Base-by-base conservation (phyloP, 768 basidiomycete species). In the Hortiboletus campestris region DNA sequence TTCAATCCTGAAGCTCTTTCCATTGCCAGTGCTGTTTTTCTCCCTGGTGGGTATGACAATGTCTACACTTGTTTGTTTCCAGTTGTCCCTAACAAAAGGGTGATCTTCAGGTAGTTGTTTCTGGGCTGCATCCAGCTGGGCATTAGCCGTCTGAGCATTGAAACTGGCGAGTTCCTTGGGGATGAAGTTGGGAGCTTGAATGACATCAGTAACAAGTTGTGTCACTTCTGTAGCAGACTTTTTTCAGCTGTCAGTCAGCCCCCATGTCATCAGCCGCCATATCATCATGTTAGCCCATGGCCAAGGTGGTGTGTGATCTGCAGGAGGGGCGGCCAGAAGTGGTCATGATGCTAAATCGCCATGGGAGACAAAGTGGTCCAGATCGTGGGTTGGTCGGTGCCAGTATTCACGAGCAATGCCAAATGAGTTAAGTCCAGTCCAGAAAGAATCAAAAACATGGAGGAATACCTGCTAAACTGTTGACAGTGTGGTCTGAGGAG, bases 221-320 rank as follows among this genome's bases (percentile, higher is more conserved):
- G n/a, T 57, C 13, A 43, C 44, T 19, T 60, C 47, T 4, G 17
- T 7, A 20, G 25, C 14, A 0, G 53, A 59, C 43, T 61, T 61
- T 10, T 49, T 41, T 13, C 11, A 29, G 25, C 29, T 56, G 1
- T 58, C 48, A 2, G 39, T 51, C 10, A 60, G 8, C 11, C 17
- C 38, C 60, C 60, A 62, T 13, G 36, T 40, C 51, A 59, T 52
- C 12, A 59, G 16, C 9, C 16, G 28, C 54, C 58, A 62, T 6
- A 59, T 46, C 0, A 25, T 35, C 58, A 62, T 62, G 29, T 51
- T 62, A 14, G 5, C 31, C 60, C 60, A 62, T 6, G 58, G 55
- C 60, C 58, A 62, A 12, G 60, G 60, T 19, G 54, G 44, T 16
- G 28, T 4, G 1, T 11, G 7, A 35, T 44, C 17, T 44, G 25